Conservation (phyloP, 2,329 filamentous ascomycete genomes). For the Pyrenophora tritici-repentis region DNA sequence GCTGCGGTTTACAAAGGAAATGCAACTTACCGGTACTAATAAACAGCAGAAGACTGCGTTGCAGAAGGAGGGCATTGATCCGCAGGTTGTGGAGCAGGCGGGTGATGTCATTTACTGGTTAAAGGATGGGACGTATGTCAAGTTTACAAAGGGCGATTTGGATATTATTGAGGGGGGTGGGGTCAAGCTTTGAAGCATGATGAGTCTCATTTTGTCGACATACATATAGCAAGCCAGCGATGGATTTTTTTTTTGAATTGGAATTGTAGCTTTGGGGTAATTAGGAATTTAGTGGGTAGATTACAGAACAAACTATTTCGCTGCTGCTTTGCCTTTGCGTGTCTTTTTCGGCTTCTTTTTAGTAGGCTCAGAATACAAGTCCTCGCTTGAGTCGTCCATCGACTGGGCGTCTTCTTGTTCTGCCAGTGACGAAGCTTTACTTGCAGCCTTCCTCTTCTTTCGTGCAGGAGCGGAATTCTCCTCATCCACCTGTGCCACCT, state of each 20-base stretch:
- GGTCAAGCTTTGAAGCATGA: slow-evolving; percentile 33
- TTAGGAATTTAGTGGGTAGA: too few species aligned
- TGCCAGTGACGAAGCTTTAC: slow-evolving; percentile 13
- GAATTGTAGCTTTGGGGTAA: background rate
- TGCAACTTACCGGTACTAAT: slow-evolving; percentile 54
- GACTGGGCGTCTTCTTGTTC: slow-evolving; percentile 19
- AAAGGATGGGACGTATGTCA: slow-evolving; percentile 32
- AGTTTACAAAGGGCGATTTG: slow-evolving; percentile 32
- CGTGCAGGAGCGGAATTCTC: slow-evolving; percentile 10
- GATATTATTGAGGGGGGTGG: slow-evolving; percentile 31
- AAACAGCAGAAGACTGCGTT: slow-evolving; percentile 53
- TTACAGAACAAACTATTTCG: background rate
- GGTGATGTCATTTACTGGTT: slow-evolving; percentile 53
- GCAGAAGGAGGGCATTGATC: slow-evolving; percentile 50
- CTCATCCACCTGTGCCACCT: slow-evolving; percentile 16
- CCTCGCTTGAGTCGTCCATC: slow-evolving; percentile 19
- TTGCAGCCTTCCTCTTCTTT: slow-evolving; percentile 31
- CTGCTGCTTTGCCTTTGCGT: slow-evolving; percentile 15
- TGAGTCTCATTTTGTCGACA: too few species aligned
- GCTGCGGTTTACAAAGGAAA: slow-evolving; percentile 45
- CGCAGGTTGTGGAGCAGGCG: slow-evolving; percentile 39
- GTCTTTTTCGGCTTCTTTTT: slow-evolving; percentile 34
- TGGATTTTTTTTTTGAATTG: background rate
- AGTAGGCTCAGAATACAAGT: slow-evolving; percentile 36
- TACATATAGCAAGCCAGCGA: background rate